Evolutionary conservation across 2,329 filamentous ascomycete species (phyloP).

Genomic region (Penicillium janthinellum): DNA sequence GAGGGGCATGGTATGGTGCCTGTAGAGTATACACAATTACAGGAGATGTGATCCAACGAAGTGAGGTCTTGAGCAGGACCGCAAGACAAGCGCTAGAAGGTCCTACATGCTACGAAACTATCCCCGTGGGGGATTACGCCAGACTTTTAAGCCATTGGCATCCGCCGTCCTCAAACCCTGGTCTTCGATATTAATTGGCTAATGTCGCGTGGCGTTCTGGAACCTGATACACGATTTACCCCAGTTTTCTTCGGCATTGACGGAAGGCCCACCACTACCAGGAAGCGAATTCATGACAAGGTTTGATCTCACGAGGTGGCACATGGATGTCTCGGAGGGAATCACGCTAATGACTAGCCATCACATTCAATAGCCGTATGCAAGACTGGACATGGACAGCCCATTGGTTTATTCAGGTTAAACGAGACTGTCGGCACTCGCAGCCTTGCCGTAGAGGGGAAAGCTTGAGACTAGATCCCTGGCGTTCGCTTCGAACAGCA

Average conservation of each 20-base stretch:
- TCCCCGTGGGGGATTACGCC: background rate
- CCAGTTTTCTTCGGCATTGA: slow-evolving; percentile 5
- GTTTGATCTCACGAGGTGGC: slow-evolving; percentile 2
- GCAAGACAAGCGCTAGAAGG: background rate
- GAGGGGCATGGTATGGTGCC: slow-evolving; percentile 19
- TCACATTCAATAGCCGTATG: background rate
- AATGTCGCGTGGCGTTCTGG: slow-evolving; percentile 3
- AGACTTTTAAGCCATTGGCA: slow-evolving; percentile 12
- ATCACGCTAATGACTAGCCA: background rate
- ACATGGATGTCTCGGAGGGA: background rate
- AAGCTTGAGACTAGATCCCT: background rate
- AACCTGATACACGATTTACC: slow-evolving; percentile 6
- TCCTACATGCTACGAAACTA: background rate
- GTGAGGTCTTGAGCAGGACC: background rate
- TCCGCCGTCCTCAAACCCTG: slow-evolving; percentile 3
- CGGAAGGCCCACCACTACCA: background rate
- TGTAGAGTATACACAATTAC: background rate
- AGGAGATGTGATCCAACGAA: background rate
- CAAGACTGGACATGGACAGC: too few species aligned
- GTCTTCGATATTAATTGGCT: slow-evolving; percentile 9
- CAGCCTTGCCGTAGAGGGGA: slow-evolving; percentile 3
- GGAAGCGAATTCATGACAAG: background rate
- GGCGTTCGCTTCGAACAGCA: slow-evolving; percentile 1
- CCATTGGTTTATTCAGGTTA: slow-evolving; percentile 2
- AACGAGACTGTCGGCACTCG: background rate